Base-by-base conservation (phyloP, 257 asterid species). In the Solanum paucissectum region DNA sequence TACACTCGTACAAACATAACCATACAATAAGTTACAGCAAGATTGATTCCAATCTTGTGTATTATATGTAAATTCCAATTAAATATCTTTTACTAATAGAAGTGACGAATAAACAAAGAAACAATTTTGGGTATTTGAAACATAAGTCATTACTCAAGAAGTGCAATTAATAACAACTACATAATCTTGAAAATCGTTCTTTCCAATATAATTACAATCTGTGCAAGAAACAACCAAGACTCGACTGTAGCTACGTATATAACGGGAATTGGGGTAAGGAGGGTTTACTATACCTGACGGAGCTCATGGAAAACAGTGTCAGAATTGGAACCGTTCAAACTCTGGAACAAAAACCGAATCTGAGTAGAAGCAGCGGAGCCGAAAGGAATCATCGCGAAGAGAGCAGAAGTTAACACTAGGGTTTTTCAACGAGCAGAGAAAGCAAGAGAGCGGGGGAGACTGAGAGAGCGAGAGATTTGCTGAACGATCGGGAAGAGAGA, bases 291-390 rank as follows among this genome's bases (percentile, higher is more conserved):
- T 62, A 93, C 99, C 98, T 95, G 91, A 91, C 93, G 87, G 55
- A 97, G 98, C 81, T 96, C 98, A 60, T 91, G 93, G 79, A 94
- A 83, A 84, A 96, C 94, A 34, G 94, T 87, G 86, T 95, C 98
- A 72, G 95, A 92, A 91, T 97, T 93, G 91, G 99, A 93, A 88
- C 93, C 98, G 52, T 90, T 91, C 94, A 96, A 85, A 90, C 93
- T 90, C 86, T 91, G 93, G 9, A 97, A 95, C 91, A 96, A 90
- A 90, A 91, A 93, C 88, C 96, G 94, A 89, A 97, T 93, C 89
- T 97, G 99, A 68, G 91, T 34, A 66, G 97, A 88, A 77, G 90
- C 84, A 74, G 92, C 88, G 87, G 96, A 91, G 40, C 94, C 90
- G 34, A 94, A 91, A 83, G 95, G 95, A 90, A 94, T 91, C 99